Percentiles rank a stretch among this genome's conserved stretches.
phyloP scores from a whole-genome alignment of 176 grass and related monocot species.

The Oryza nivara region DNA sequence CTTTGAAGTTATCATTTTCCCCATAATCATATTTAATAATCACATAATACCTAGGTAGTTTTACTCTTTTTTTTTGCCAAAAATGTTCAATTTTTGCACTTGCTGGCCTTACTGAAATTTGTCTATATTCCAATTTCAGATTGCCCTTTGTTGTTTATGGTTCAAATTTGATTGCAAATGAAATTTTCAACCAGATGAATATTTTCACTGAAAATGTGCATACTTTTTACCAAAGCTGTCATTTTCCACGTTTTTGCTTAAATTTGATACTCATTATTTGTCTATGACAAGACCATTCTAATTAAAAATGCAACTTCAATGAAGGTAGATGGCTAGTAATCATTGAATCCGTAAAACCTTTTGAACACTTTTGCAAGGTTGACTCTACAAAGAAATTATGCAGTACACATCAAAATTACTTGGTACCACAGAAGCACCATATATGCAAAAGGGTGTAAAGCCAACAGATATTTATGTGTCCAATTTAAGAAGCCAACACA shows the following conservation, averaged over 20 bases:
- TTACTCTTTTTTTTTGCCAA: background rate
- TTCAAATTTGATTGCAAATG: background rate
- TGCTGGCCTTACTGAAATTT: background rate
- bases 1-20: background rate
- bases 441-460: background rate
- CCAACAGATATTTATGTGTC: background rate
- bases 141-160: background rate
- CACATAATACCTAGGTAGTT: background rate
- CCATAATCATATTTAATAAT: background rate
- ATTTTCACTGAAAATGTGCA: background rate
- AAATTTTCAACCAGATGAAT: no score
- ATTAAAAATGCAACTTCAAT: background rate
- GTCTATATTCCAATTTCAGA: background rate
- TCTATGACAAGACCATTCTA: background rate
- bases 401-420: background rate
- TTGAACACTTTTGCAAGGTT: background rate
- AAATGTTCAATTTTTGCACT: background rate
- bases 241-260: background rate
- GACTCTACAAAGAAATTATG: slow-evolving; percentile 2
- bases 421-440: slow-evolving; percentile 22
- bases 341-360: background rate
- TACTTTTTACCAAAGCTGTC: background rate
- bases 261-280: background rate
- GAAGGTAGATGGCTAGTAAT: background rate
- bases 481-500: background rate